phyloP scores from a whole-genome alignment of 2,329 filamentous ascomycete genomes.

The Cytospora chrysosperma region DNA sequence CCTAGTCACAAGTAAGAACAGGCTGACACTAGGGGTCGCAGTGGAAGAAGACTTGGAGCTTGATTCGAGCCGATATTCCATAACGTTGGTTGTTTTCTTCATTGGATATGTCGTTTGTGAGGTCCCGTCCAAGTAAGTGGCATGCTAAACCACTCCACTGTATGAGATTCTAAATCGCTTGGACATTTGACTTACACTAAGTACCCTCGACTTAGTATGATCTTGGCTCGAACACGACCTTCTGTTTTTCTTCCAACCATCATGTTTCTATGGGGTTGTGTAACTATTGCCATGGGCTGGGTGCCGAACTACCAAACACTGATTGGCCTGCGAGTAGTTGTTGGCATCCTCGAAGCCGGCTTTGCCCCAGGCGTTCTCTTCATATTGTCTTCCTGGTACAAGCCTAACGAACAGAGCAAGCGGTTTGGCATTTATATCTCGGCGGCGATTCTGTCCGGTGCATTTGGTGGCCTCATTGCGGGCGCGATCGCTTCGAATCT shows the following conservation, averaged over 20 bases:
- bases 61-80: slow-evolving; percentile 41
- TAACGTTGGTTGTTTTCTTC: slow-evolving; percentile 40
- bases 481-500: slow-evolving; percentile 56
- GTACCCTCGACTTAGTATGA: slow-evolving; percentile 29
- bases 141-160: too few relatives aligned
- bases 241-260: slow-evolving; percentile 37
- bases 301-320: slow-evolving; percentile 35
- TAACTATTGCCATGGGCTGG: slow-evolving; percentile 40
- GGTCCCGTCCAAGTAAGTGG: slow-evolving; percentile 39
- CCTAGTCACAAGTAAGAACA: too few relatives aligned
- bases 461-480: slow-evolving; percentile 60
- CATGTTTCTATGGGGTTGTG: slow-evolving; percentile 42
- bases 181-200: too few relatives aligned
- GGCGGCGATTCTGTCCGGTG: slow-evolving; percentile 64
- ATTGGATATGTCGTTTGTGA: slow-evolving; percentile 46
- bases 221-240: slow-evolving; percentile 43
- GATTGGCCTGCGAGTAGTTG: slow-evolving; percentile 40
- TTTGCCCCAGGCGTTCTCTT: slow-evolving; percentile 55
- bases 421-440: slow-evolving; percentile 62
- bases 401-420: slow-evolving; percentile 26
- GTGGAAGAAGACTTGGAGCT: slow-evolving; percentile 42
- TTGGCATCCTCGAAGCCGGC: slow-evolving; percentile 57
- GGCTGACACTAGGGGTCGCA: too few relatives aligned
- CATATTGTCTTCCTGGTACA: slow-evolving; percentile 51
- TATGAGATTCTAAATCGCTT: too few relatives aligned